Conservation (phyloP, 768 basidiomycete genomes). For the Asterophora parasitica region DNA sequence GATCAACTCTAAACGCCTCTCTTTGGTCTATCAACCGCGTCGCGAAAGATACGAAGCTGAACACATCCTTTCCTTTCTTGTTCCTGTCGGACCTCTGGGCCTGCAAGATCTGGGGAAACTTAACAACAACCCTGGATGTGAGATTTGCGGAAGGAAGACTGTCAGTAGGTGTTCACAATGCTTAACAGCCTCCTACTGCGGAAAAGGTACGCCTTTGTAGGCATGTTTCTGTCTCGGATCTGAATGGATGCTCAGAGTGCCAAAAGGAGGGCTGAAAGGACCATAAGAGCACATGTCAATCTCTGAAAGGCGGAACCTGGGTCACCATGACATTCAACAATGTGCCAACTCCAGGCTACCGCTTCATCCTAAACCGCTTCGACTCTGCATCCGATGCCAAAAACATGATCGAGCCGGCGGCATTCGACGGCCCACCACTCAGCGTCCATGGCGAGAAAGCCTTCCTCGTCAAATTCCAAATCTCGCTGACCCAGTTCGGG, state of each 20-base stretch:
- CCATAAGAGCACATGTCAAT: constrained; percentile 32
- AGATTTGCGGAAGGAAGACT: constrained; percentile 32
- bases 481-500: constrained; percentile 14
- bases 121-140: constrained; percentile 30
- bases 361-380: constrained; percentile 18
- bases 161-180: constrained; percentile 31
- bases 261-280: constrained; percentile 36
- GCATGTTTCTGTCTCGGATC: too few relatives aligned
- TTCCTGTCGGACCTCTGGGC: constrained; percentile 32
- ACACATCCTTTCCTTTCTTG: constrained; percentile 26
- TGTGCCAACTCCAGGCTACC: not conserved
- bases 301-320: constrained; percentile 37
- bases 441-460: constrained; percentile 30
- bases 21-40: constrained; percentile 20
- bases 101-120: constrained; percentile 35
- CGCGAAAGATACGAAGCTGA: constrained; percentile 19
- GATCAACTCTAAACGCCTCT: constrained; percentile 27
- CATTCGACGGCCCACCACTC: constrained; percentile 14
- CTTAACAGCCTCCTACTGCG: constrained; percentile 31
- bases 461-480: constrained; percentile 38
- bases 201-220: constrained; percentile 22
- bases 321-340: constrained; percentile 20
- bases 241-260: constrained; percentile 25
- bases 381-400: constrained; percentile 16
- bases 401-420: not conserved